A percentile compares a stretch with the other conserved stretches of the same genome.
Conservation (phyloP, 768 basidiomycete species). For the Boletus vermiculosoides region DNA sequence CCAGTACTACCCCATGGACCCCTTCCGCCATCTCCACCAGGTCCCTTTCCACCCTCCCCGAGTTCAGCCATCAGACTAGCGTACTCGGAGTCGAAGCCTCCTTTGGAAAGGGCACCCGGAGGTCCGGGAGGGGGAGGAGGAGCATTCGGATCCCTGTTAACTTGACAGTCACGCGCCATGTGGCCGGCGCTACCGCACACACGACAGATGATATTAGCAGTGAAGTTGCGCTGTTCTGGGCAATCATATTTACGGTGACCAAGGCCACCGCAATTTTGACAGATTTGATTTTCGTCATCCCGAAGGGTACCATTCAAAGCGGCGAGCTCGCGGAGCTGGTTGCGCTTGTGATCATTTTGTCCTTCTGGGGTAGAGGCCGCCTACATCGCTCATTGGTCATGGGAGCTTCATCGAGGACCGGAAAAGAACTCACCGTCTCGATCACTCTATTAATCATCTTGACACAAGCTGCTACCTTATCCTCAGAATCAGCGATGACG, state of each 20-base stretch:
- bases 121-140: slow-evolving; percentile 44
- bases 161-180: slow-evolving; percentile 98
- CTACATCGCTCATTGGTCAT: slow-evolving; percentile 39
- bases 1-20: slow-evolving; percentile 65
- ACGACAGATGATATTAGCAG: slow-evolving; percentile 99
- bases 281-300: slow-evolving; percentile 99
- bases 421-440: slow-evolving; percentile 72
- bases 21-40: slow-evolving; percentile 52
- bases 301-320: slow-evolving; percentile 98
- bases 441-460: slow-evolving; percentile 97
- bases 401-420: background rate
- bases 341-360: slow-evolving; percentile 99
- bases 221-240: slow-evolving; percentile 97
- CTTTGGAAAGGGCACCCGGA: slow-evolving; percentile 46
- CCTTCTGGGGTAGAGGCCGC: slow-evolving; percentile 99
- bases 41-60: slow-evolving; percentile 72
- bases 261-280: slow-evolving; percentile 92
- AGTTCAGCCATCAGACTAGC: slow-evolving; percentile 97
- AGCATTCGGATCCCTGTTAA: slow-evolving; percentile 86
- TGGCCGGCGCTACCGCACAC: slow-evolving; percentile 97
- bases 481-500: slow-evolving; percentile 88
- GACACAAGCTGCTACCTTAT: slow-evolving; percentile 89
- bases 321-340: slow-evolving; percentile 96
- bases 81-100: slow-evolving; percentile 96
- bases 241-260: slow-evolving; percentile 99